Base-by-base conservation (phyloP, 768 basidiomycete species). In the Lentinula sp. region DNA sequence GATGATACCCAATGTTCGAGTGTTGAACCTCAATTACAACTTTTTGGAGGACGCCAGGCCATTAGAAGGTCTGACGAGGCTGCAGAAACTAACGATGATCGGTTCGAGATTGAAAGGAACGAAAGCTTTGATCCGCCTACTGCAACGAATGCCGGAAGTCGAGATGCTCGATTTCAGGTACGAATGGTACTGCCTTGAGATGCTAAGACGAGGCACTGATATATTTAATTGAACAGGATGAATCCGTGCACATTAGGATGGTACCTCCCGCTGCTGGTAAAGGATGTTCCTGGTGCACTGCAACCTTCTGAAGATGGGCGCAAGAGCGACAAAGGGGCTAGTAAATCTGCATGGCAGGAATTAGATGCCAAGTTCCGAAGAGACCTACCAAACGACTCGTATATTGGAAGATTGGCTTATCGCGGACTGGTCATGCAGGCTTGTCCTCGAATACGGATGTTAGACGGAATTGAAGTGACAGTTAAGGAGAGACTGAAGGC, bases 21-120 rank as follows among this genome's bases (percentile, higher is more conserved):
- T 87, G 62, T 77, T 98, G 74, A 98, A 98, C 78, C 83, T 98
- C 65, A 96, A 98, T 80, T 96, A 97, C 80, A 98, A 98, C 73
- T 98, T 95, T 73, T 70, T 98, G 71, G 85, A 94, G 66, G 87
- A 91, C 67, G 74, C 84, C 57, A 73, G 80, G 64, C 74, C 78
- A 54, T 77, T 99, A 61, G 81, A 81, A 56, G 93, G 91, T 11
- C 79, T 98, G 63, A 77, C 74, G 62, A 77, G 92, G 68, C 74
- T 98, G 73, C 82, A 84, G 65, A 95, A 92, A 78, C 74, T 98
- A 68, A 93, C 86, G 48, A 82, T 94, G 60, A 89, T 98, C 66
- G 96, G 95, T 60, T 87, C 83, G 65, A 81, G 95, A 67, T 70
- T 98, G 69, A 84, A 84, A 73, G 85, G 84, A 61, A 88, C 86